These are phyloP conservation scores for Tricholoma furcatifolium DNA, from an alignment of 768 basidiomycete genomes.

Conservation along the genomic window DNA sequence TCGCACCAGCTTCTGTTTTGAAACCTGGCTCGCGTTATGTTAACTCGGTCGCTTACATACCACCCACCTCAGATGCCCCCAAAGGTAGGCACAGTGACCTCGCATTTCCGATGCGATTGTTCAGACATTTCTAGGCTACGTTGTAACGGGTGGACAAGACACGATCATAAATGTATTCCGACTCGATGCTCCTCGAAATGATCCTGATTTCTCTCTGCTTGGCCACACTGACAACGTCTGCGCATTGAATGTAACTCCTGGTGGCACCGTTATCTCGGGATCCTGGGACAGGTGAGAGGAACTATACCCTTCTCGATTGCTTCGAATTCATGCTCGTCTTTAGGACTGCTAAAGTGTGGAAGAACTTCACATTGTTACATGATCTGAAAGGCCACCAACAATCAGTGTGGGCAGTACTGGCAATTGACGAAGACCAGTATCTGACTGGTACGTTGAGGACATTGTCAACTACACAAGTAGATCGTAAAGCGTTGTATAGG, in stretches of 20 bases:
- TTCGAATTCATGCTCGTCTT: background rate
- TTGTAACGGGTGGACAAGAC: slow-evolving; percentile 88
- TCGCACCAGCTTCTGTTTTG: slow-evolving; percentile 53
- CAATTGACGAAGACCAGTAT: slow-evolving; percentile 70
- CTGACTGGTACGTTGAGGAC: slow-evolving; percentile 66
- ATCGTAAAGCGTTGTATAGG: slow-evolving; percentile 39
- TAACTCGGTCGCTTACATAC: slow-evolving; percentile 78
- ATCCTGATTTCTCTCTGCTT: slow-evolving; percentile 79
- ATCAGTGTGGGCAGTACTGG: slow-evolving; percentile 92
- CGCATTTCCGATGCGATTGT: slow-evolving; percentile 13
- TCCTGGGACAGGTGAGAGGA: slow-evolving; percentile 91
- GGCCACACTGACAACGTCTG: slow-evolving; percentile 94
- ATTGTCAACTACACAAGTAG: background rate
- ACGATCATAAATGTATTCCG: slow-evolving; percentile 83
- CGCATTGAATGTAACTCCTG: slow-evolving; percentile 66
- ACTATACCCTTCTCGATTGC: background rate
- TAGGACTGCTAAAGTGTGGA: slow-evolving; percentile 96
- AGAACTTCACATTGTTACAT: slow-evolving; percentile 66
- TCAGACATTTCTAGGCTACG: slow-evolving; percentile 59
- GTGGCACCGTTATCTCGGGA: slow-evolving; percentile 84
- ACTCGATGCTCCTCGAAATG: slow-evolving; percentile 52
- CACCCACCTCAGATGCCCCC: slow-evolving; percentile 65
- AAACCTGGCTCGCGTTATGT: slow-evolving; percentile 72
- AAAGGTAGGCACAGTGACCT: slow-evolving; percentile 50
- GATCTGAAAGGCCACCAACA: slow-evolving; percentile 85